Base-by-base conservation (phyloP, 1,284 basidiomycete species). In the Irpex sp. region DNA sequence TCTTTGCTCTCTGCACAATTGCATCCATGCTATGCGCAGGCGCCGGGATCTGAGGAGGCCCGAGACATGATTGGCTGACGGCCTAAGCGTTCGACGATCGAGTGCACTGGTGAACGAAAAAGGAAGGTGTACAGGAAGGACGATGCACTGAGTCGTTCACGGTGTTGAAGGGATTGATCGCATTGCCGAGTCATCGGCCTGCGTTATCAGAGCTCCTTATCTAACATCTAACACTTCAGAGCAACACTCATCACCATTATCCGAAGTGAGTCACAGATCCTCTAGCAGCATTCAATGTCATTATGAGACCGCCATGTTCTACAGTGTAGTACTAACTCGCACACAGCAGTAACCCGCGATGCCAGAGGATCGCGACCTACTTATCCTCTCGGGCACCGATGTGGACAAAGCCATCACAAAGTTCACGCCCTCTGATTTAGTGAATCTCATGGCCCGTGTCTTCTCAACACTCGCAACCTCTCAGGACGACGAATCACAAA, bases 391-490 rank as follows among this genome's bases (percentile, higher is more conserved):
- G 6, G 73, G 76, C 2, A 48, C 70, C 18, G 80, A 87, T 69
- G 80, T 87, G 12, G 75, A 78, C n/a, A 59, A 66, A 4, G 72
- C 84, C 18, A 70, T 77, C 19, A 71, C 79, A 2, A 66, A 69
- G 2, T 75, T 87, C 56, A 63, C 71, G 0, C 74, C 80, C 2
- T 65, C 69, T 2, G 78, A 81, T 42, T 77, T 90, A 1, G 78
- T 81, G 49, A 66, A 71, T 6, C 78, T 85, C 33, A 85, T 87
- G 81, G 82, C 80, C 0, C 72, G 73, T n/a, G 81, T 84, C 16
- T 88, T 60, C 71, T 79, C 49, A 74, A 74, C 54, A 64, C 64
- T 68, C 48, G 65, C 67, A 5, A 60, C 68, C 12, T 61, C 65
- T 16, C 59, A 63, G 4, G 56, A 64, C 23, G 56, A 10, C 61